Percentiles rank a stretch among this genome's conserved stretches.
These are phyloP conservation scores for Suhomyces maxii DNA, from an alignment of 1,139 yeast genomes.

Conservation along the genomic window DNA sequence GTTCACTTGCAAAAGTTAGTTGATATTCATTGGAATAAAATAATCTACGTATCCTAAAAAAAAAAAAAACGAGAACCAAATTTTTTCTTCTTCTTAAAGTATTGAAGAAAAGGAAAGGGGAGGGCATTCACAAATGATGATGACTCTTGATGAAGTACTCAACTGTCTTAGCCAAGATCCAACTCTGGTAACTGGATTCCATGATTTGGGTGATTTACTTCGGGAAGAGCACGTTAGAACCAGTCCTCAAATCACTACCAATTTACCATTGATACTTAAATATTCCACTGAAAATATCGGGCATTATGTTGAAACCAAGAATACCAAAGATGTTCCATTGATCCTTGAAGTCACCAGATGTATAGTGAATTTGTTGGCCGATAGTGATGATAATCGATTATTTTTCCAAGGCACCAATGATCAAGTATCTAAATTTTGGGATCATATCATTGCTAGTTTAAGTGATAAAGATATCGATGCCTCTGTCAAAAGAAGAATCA, in stretches of 20 bases:
- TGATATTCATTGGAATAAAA: too few species aligned
- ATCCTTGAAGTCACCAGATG: conserved; percentile 8
- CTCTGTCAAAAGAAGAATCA: conserved; percentile 13
- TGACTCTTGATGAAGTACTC: conserved; percentile 7
- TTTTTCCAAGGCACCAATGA: conserved; percentile 15
- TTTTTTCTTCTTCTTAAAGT: too few species aligned
- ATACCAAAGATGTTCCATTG: not conserved
- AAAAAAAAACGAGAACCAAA: too few species aligned
- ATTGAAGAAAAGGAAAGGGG: too few species aligned
- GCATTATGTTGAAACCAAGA: conserved; percentile 6
- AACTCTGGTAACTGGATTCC: conserved; percentile 1
- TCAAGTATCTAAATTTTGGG: conserved; percentile 25
- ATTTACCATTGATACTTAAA: conserved; percentile 10
- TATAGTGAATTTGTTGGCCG: conserved; percentile 39
- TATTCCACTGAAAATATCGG: conserved; percentile 11
- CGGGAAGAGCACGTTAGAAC: conserved; percentile 28
- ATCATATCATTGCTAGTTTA: conserved; percentile 1
- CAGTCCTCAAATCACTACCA: conserved; percentile 11
- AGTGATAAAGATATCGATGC: conserved; percentile 1
- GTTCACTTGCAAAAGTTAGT: not conserved
- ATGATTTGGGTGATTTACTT: conserved; percentile 27
- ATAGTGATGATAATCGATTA: conserved; percentile 34
- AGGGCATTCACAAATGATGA: not conserved
- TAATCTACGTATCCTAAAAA: too few species aligned
- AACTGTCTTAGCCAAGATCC: conserved; percentile 4